These are phyloP conservation scores for Metarhizium robertsii DNA, from an alignment of 2,329 filamentous ascomycete genomes.

Conservation along the genomic window DNA sequence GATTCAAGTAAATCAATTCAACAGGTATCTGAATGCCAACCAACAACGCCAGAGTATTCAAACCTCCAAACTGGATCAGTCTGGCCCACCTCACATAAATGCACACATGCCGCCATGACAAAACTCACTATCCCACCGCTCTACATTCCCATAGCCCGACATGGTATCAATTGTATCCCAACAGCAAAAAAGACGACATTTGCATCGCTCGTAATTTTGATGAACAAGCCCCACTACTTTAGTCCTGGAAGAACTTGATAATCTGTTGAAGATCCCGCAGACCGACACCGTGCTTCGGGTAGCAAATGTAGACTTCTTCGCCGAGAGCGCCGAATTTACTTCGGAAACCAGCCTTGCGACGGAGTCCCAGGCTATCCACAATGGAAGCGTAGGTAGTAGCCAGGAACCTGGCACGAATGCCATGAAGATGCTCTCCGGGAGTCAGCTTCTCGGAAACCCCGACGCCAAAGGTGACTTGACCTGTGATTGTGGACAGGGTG, in stretches of 20 bases:
- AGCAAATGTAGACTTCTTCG: slow-evolving; percentile 82
- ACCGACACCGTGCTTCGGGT: slow-evolving; percentile 76
- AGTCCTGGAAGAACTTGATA: slow-evolving; percentile 81
- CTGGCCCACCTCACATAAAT: not conserved
- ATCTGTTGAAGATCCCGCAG: slow-evolving; percentile 77
- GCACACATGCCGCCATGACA: not conserved
- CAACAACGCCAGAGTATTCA: not conserved
- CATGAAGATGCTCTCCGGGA: slow-evolving; percentile 73
- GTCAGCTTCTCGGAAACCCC: slow-evolving; percentile 67
- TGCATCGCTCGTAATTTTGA: not conserved
- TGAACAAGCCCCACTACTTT: slow-evolving; percentile 14
- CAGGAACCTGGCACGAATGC: slow-evolving; percentile 71
- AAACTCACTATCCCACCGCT: not conserved
- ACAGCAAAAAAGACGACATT: not conserved
- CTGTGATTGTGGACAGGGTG: slow-evolving; percentile 44
- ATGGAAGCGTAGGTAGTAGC: slow-evolving; percentile 75
- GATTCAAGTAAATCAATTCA: not conserved
- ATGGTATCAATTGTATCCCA: not conserved
- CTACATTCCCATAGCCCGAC: not conserved
- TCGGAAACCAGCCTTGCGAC: slow-evolving; percentile 79
- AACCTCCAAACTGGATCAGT: not conserved
- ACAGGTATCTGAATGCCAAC: not conserved
- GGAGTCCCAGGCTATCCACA: slow-evolving; percentile 71
- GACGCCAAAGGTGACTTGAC: slow-evolving; percentile 73
- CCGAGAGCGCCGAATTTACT: slow-evolving; percentile 82